Base-by-base conservation (phyloP, 805 yeast genomes). In the Isabelozyma rhagii region DNA sequence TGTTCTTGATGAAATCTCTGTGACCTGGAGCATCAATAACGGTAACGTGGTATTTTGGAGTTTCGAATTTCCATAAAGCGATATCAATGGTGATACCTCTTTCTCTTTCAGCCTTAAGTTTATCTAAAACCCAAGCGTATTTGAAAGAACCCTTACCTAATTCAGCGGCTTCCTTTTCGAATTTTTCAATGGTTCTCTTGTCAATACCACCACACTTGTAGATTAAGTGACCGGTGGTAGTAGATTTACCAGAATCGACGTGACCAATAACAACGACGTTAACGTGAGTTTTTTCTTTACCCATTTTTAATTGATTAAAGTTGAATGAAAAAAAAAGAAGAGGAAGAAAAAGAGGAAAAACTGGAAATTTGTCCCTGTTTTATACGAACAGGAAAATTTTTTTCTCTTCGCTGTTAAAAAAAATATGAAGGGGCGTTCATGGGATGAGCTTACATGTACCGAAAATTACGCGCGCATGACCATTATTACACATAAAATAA, bases 211-310 rank as follows among this genome's bases (percentile, higher is more conserved):
- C 17, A 15, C 17, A 15, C 17, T 15, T 15, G 17, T 15, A 15
- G 17, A 15, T 15, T 15, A 15, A 15, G 17, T 15, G 17, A 15
- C 17, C 17, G 17, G 17, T 15, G 17, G 17, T 15, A 15, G 17
- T 44, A 44, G 48, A 41, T 52, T 63, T 67, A 69, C 77, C 77
- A 71, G 97, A 92, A 82, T 93, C 98, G 97, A 93, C 98, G 96
- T 93, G 98, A 81, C 98, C 98, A 80, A 93, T 93, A 77, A 94
- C 98, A 80, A 94, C 99, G 82, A 93, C 96, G 97, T 93, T 93
- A 84, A 93, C 89, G 89, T 93, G 98, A 80, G 83, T 72, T 88
- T 93, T 92, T 73, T 85, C 96, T 81, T 90, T 90, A 85, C 97
- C 97, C 96, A 72, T 73, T 27, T 38, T 58, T 39, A 31, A 51